phyloP scores from a whole-genome alignment of 345 rosid genomes.

The Salix dunnii region DNA sequence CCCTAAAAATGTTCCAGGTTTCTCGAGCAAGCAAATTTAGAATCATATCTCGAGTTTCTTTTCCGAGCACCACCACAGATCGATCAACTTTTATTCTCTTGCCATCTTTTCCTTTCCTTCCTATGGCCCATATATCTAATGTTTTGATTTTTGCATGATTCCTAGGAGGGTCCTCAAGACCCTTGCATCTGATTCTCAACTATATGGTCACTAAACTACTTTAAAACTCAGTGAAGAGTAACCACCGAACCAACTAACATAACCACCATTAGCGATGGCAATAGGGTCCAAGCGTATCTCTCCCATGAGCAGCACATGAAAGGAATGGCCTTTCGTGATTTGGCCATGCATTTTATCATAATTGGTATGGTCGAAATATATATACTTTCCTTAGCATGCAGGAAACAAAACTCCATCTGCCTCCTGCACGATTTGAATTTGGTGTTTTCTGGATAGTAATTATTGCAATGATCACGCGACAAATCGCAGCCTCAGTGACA shows the following conservation, averaged over 20 bases:
- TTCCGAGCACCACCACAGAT: neutral
- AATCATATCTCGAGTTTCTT: constrained; percentile 32
- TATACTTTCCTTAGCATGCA: neutral
- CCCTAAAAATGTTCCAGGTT: constrained; percentile 39
- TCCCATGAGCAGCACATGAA: neutral
- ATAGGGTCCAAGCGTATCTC: neutral
- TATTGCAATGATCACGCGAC: neutral
- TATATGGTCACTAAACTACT: neutral
- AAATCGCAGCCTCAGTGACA: neutral
- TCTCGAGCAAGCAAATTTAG: constrained; percentile 40
- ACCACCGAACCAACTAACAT: constrained; percentile 29
- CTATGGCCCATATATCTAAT: constrained; percentile 11
- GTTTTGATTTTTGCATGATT: constrained; percentile 8
- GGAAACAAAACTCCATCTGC: neutral
- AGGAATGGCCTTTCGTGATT: neutral
- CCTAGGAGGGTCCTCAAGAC: neutral
- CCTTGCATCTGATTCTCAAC: neutral
- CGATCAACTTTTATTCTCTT: neutral
- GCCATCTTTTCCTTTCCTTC: neutral
- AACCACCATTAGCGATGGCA: constrained; percentile 13
- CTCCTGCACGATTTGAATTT: neutral
- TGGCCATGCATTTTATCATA: constrained; percentile 1
- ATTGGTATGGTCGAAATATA: neutral
- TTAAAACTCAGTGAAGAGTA: constrained; percentile 7
- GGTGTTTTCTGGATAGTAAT: neutral